A percentile compares a stretch with the other conserved stretches of the same genome.
Conservation (phyloP, 805 yeast genomes). For the Pichia scutulata region DNA sequence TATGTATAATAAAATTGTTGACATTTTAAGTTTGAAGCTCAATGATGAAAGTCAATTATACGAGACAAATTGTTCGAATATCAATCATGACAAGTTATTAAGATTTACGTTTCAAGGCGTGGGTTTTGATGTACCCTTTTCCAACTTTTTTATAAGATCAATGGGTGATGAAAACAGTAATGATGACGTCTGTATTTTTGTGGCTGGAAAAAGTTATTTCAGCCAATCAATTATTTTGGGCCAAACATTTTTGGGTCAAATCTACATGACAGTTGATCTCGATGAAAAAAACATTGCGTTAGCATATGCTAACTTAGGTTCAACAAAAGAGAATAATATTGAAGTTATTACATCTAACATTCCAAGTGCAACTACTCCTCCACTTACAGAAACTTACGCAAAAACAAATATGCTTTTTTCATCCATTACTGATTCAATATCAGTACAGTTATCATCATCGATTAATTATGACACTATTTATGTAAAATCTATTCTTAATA, state of each 20-base stretch:
- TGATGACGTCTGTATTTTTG: conserved; percentile 37
- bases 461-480: background rate
- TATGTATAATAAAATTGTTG: conserved; percentile 19
- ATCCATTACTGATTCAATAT: background rate
- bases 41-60: conserved; percentile 37
- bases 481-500: background rate
- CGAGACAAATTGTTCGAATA: conserved; percentile 34
- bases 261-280: conserved; percentile 48
- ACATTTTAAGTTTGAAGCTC: conserved; percentile 35
- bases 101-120: conserved; percentile 52
- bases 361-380: conserved; percentile 8
- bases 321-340: conserved; percentile 28
- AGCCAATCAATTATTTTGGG: conserved; percentile 37
- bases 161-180: conserved; percentile 12
- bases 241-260: conserved; percentile 43
- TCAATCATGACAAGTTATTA: conserved; percentile 20
- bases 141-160: conserved; percentile 15
- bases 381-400: conserved; percentile 6
- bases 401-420: conserved; percentile 1
- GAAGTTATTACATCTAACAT: conserved; percentile 30
- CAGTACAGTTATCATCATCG: background rate
- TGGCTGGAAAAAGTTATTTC: conserved; percentile 29
- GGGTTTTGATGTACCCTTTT: conserved; percentile 43
- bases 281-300: conserved; percentile 36
- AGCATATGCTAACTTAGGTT: conserved; percentile 36